A percentile compares a stretch with the other conserved stretches of the same genome.
These are phyloP conservation scores for Colletotrichum horii DNA, from an alignment of 2,329 filamentous ascomycete species.

Conservation along the genomic window DNA sequence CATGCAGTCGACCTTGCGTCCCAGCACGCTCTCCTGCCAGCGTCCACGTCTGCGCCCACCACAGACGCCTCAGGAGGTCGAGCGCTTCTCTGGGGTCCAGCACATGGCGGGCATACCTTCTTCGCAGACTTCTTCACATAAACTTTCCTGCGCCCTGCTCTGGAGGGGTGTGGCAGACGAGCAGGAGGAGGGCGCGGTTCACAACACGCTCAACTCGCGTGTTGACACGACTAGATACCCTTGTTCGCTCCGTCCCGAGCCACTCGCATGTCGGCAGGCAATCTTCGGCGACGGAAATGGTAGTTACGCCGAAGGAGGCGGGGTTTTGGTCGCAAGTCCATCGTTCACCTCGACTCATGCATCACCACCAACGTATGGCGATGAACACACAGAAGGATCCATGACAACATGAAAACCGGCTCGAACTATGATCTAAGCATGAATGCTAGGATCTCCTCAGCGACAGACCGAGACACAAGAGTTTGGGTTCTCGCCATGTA, in stretches of 20 bases:
- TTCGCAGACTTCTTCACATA: background rate
- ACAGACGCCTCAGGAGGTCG: background rate
- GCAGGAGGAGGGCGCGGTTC: background rate
- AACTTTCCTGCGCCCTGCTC: background rate
- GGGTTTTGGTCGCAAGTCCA: background rate
- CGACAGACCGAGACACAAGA: rapidly evolving
- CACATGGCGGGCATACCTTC: rapidly evolving
- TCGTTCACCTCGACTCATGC: background rate
- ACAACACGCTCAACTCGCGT: background rate
- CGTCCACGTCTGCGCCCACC: constrained; percentile 22
- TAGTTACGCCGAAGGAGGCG: background rate
- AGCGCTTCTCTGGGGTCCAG: rapidly evolving
- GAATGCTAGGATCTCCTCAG: background rate
- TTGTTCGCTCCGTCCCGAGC: background rate
- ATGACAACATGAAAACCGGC: rapidly evolving
- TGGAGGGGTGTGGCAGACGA: background rate
- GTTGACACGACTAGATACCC: background rate
- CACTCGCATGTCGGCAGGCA: background rate
- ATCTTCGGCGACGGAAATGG: background rate
- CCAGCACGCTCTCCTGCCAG: constrained; percentile 7
- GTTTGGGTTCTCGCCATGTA: background rate
- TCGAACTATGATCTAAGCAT: background rate
- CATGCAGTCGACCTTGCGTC: background rate
- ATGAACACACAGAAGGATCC: background rate
- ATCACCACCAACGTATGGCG: background rate